Evolutionary conservation across 441 rosid species (phyloP).

Genomic region (Populus hybrid): DNA sequence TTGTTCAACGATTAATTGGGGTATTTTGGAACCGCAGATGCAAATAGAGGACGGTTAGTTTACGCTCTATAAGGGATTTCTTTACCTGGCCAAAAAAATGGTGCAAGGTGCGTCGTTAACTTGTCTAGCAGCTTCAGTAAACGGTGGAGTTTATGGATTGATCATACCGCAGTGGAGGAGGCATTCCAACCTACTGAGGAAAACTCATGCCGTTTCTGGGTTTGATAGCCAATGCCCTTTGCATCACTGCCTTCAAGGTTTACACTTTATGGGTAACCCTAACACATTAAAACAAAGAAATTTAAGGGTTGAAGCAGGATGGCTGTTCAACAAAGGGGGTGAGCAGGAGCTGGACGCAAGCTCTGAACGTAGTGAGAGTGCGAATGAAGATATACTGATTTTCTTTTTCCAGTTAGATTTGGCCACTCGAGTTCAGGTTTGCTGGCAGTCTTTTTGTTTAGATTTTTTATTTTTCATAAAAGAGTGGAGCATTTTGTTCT

Average conservation of each 20-base stretch:
- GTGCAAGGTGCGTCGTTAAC: conserved; percentile 50
- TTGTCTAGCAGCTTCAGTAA: conserved; percentile 42
- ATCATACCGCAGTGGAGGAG: conserved; percentile 33
- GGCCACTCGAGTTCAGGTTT: conserved; percentile 92
- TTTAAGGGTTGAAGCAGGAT: conserved; percentile 71
- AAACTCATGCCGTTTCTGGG: conserved; percentile 27
- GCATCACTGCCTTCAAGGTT: conserved; percentile 33
- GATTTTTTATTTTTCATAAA: background rate
- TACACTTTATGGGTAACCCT: conserved; percentile 30
- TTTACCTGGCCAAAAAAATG: conserved; percentile 29
- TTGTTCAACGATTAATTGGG: background rate
- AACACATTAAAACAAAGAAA: conserved; percentile 33
- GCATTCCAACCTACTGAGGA: conserved; percentile 35
- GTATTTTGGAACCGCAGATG: background rate
- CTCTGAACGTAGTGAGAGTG: conserved; percentile 79
- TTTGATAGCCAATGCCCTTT: conserved; percentile 33
- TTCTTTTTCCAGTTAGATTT: conserved; percentile 92
- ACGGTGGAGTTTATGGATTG: conserved; percentile 40
- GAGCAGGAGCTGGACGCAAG: conserved; percentile 57
- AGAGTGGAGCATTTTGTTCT: background rate
- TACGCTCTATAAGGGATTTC: background rate
- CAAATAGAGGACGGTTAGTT: background rate
- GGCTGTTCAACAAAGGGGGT: conserved; percentile 71
- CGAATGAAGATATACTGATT: conserved; percentile 87
- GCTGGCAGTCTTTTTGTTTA: background rate